Conservation (phyloP, 1,284 basidiomycete species). For the Kalmanozyma brasiliensis region DNA sequence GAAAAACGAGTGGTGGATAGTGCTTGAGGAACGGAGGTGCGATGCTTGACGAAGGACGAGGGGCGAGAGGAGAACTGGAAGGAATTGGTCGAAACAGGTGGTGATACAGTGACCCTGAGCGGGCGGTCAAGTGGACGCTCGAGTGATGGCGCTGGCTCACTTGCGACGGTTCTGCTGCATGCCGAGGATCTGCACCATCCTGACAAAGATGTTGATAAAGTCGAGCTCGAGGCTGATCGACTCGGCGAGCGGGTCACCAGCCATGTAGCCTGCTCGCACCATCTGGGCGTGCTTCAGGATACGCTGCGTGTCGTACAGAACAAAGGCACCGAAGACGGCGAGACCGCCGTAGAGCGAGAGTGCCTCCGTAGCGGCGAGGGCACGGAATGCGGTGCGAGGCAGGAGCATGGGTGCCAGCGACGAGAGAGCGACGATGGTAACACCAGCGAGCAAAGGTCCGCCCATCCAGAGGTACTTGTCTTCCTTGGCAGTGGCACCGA, state of each 20-base stretch:
- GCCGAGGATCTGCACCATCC: constrained; percentile 83
- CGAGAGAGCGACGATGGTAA: constrained; percentile 85
- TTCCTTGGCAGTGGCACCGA: constrained; percentile 87
- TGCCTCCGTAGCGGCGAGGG: constrained; percentile 80
- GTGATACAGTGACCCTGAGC: constrained; percentile 20
- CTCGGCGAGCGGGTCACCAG: constrained; percentile 81
- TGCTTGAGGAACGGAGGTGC: constrained; percentile 8
- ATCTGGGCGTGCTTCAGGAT: constrained; percentile 81
- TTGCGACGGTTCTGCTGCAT: constrained; percentile 68
- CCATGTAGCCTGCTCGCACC: constrained; percentile 76
- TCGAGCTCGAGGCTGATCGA: constrained; percentile 80
- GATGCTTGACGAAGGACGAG: constrained; percentile 26
- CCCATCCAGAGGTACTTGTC: constrained; percentile 88
- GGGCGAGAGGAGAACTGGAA: background rate
- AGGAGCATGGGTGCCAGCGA: constrained; percentile 86
- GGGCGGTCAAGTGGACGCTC: constrained; percentile 2
- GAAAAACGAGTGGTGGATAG: constrained; percentile 20
- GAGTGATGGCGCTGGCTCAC: constrained; percentile 18
- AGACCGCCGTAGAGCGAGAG: constrained; percentile 82
- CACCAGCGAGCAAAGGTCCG: constrained; percentile 74
- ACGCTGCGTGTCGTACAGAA: constrained; percentile 86
- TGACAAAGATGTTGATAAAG: constrained; percentile 79
- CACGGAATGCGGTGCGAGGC: constrained; percentile 79
- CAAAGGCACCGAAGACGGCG: constrained; percentile 86
- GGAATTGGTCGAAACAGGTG: constrained; percentile 9